Evolutionary conservation across 1,284 basidiomycete genomes (phyloP).

Genomic region (Trichosporon sp.): DNA sequence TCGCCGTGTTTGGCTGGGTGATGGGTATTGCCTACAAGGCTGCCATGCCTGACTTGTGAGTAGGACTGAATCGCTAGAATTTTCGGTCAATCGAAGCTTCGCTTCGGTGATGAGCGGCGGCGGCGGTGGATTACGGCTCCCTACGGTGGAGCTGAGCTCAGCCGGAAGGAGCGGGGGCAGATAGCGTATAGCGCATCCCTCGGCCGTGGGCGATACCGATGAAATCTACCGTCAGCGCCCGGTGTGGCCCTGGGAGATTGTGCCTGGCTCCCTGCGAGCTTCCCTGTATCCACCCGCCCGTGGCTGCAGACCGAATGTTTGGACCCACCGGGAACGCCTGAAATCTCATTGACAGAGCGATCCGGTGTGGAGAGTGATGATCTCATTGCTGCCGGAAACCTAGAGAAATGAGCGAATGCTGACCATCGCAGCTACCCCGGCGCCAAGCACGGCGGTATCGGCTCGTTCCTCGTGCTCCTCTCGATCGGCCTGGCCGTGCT

Average conservation of each 20-base stretch:
- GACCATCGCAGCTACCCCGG: constrained; percentile 34
- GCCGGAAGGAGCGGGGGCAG: background rate
- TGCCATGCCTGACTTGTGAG: constrained; percentile 36
- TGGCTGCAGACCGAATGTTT: too few species aligned
- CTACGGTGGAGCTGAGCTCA: background rate
- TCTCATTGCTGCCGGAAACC: too few species aligned
- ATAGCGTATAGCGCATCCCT: background rate
- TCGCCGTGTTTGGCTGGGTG: constrained; percentile 38
- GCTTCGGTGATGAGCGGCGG: background rate
- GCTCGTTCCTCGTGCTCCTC: constrained; percentile 33
- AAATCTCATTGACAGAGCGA: too few species aligned
- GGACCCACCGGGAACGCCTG: background rate
- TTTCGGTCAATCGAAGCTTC: background rate
- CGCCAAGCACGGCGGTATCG: constrained; percentile 31
- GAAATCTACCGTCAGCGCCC: background rate
- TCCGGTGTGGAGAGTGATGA: too few species aligned
- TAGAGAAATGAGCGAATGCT: background rate
- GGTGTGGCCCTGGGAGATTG: background rate
- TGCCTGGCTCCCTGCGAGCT: background rate
- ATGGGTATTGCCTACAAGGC: constrained; percentile 37
- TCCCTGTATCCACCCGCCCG: background rate
- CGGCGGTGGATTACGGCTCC: background rate
- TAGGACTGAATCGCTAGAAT: background rate
- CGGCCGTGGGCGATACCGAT: background rate
- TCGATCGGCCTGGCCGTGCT: constrained; percentile 30